Percentiles rank a stretch among this genome's conserved stretches.
Evolutionary conservation across 1,284 basidiomycete species (phyloP).

Genomic region (Pholiota adiposa): DNA sequence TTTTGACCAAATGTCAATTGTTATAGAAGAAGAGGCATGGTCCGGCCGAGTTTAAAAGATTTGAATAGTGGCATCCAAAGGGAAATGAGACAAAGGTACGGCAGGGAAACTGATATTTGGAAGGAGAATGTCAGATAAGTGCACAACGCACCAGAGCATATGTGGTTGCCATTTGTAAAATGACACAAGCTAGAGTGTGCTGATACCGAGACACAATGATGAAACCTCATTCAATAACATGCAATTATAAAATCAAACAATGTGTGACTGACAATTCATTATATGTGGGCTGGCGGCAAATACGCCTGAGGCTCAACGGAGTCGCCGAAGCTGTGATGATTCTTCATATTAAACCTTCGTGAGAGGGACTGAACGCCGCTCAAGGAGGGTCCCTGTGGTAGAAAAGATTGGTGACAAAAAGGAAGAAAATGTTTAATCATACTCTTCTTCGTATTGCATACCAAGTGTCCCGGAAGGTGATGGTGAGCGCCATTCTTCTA

Average conservation of each 20-base stretch:
- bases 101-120: not conserved
- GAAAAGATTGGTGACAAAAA: constrained; percentile 10
- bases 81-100: not conserved
- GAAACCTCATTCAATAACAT: constrained; percentile 19
- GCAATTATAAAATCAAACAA: constrained; percentile 4
- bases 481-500: constrained; percentile 38
- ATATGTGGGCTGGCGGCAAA: not conserved
- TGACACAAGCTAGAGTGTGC: not conserved
- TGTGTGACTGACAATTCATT: constrained; percentile 21
- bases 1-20: not conserved
- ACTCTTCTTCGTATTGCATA: constrained; percentile 38
- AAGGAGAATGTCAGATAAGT: not conserved
- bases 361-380: constrained; percentile 12
- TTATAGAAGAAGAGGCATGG: not conserved
- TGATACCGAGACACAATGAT: not conserved
- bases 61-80: not conserved
- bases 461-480: constrained; percentile 30
- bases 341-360: not conserved
- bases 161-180: not conserved
- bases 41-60: not conserved
- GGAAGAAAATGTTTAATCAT: constrained; percentile 30
- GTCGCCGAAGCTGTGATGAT: not conserved
- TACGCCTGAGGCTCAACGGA: not conserved
- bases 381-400: constrained; percentile 27
- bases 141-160: not conserved